phyloP scores from a whole-genome alignment of 2,329 filamentous ascomycete species.

The Samsoniella hepiali region DNA sequence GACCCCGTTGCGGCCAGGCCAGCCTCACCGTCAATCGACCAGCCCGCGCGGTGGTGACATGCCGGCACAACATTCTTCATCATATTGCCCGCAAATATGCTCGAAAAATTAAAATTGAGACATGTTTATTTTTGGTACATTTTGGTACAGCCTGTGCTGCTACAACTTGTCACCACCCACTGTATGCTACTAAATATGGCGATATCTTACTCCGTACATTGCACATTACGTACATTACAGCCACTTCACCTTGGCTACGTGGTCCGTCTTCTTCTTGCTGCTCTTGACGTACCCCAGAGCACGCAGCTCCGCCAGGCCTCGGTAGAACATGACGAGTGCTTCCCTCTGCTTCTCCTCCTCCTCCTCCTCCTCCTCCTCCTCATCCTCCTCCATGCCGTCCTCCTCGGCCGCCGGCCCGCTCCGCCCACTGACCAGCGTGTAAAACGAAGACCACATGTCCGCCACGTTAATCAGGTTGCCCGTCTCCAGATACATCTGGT shows the following conservation, averaged over 20 bases:
- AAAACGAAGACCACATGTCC: constrained; percentile 77
- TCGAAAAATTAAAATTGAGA: background rate
- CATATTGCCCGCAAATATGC: background rate
- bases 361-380: constrained; percentile 32
- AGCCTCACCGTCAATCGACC: constrained; percentile 14
- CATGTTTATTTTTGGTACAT: background rate
- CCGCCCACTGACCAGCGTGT: constrained; percentile 53
- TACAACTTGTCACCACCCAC: too few species aligned
- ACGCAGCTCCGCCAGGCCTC: constrained; percentile 78
- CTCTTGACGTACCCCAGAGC: constrained; percentile 83
- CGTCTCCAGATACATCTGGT: constrained; percentile 75
- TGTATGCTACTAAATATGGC: too few species aligned
- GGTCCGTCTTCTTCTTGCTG: constrained; percentile 88
- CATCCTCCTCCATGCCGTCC: constrained; percentile 33
- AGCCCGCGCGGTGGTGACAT: background rate
- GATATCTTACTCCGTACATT: too few species aligned
- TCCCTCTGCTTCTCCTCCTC: constrained; percentile 51
- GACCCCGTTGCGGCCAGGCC: background rate
- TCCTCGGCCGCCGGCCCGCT: constrained; percentile 34
- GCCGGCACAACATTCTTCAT: background rate
- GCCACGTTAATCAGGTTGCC: constrained; percentile 74
- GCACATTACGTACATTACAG: constrained; percentile 39
- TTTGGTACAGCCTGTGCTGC: background rate
- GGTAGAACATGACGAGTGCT: constrained; percentile 76
- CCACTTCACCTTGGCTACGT: constrained; percentile 87